Percentiles rank a stretch among this genome's conserved stretches.
Conservation (phyloP, 345 rosid genomes). For the Gossypium australe region DNA sequence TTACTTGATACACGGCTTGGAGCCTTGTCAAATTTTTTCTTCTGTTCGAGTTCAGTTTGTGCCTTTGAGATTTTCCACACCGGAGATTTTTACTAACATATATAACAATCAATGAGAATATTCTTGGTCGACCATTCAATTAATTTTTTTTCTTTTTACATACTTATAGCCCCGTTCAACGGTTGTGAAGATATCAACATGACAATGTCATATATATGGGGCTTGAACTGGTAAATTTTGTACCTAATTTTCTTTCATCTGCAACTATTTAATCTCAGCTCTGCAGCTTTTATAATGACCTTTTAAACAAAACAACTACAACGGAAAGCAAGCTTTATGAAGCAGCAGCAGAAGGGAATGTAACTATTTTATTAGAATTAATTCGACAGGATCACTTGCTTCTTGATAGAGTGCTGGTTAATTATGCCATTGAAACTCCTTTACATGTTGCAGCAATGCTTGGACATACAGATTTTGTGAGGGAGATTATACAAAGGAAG, state of each 20-base stretch:
- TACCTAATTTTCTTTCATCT: not conserved
- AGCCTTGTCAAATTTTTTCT: no score
- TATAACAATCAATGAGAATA: not conserved
- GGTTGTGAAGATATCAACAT: no score
- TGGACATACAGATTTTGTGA: slow-evolving; percentile 14
- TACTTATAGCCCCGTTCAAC: not conserved
- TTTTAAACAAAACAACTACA: not conserved
- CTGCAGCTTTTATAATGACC: no score
- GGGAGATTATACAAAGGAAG: slow-evolving; percentile 4
- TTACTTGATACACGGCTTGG: no score
- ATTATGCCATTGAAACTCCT: slow-evolving; percentile 8
- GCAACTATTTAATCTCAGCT: not conserved
- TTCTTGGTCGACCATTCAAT: not conserved
- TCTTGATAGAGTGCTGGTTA: slow-evolving; percentile 11
- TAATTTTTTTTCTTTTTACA: not conserved
- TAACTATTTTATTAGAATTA: not conserved
- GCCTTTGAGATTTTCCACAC: no score
- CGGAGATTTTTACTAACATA: no score
- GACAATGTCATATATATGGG: no score
- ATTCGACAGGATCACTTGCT: slow-evolving; percentile 3
- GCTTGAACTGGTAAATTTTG: not conserved
- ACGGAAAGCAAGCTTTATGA: slow-evolving; percentile 6
- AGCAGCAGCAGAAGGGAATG: not conserved
- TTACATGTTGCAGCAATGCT: slow-evolving; percentile 18
- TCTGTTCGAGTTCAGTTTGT: no score